A percentile compares a stretch with the other conserved stretches of the same genome.
phyloP scores from a whole-genome alignment of 345 rosid genomes.

The Anacardium occidentale region DNA sequence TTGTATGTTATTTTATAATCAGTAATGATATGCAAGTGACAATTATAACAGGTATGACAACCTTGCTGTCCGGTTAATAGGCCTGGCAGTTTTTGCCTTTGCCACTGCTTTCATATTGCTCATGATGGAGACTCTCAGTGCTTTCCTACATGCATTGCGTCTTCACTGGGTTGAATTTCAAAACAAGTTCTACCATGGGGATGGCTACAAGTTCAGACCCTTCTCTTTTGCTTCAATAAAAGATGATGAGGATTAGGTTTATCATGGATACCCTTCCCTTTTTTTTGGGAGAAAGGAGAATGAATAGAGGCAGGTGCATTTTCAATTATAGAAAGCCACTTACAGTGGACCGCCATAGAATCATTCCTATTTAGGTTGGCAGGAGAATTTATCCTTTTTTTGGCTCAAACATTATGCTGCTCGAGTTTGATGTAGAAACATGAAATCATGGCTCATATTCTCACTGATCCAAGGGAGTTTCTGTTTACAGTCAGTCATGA shows the following conservation, averaged over 20 bases:
- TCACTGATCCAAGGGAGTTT: conserved; percentile 23
- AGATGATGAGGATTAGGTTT: conserved; percentile 63
- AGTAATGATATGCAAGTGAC: neutral
- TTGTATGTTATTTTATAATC: neutral
- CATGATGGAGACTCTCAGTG: conserved; percentile 97
- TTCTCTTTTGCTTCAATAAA: conserved; percentile 69
- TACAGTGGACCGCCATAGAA: conserved; percentile 10
- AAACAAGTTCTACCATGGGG: conserved; percentile 86
- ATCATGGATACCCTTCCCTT: conserved; percentile 6
- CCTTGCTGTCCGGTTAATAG: conserved; percentile 63
- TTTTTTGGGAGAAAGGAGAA: conserved; percentile 2
- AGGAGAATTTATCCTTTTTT: conserved; percentile 10
- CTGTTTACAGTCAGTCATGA: conserved; percentile 4
- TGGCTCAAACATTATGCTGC: conserved; percentile 19
- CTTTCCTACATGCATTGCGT: conserved; percentile 93
- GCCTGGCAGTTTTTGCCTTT: conserved; percentile 84
- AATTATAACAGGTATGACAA: conserved; percentile 67
- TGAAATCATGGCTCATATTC: conserved; percentile 26
- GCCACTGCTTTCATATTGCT: conserved; percentile 91
- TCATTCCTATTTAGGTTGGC: conserved; percentile 19
- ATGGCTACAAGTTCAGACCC: conserved; percentile 92
- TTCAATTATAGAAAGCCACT: conserved; percentile 13
- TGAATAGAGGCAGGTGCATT: conserved; percentile 11
- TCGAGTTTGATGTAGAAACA: conserved; percentile 26
- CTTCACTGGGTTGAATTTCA: conserved; percentile 98